Evolutionary conservation across 768 basidiomycete species (phyloP).

Genomic region (Trametes meyenii): DNA sequence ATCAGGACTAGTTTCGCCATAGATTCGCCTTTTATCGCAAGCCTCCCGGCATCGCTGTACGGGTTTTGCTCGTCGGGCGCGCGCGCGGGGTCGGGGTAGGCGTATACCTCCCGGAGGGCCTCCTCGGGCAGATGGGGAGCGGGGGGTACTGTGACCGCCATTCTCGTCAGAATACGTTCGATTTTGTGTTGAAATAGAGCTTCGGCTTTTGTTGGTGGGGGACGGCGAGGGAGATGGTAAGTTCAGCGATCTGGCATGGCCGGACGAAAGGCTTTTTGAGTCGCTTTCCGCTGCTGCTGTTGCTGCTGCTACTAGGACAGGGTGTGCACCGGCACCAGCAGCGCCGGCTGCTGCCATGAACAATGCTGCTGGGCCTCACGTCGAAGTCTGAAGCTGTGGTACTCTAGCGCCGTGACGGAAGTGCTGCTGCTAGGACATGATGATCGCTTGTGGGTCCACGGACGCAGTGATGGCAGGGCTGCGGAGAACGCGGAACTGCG

Average conservation of each 20-base stretch:
- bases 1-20: not conserved
- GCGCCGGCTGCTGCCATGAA: no score
- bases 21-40: not conserved
- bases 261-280: not conserved
- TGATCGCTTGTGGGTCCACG: no score
- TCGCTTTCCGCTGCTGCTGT: not conserved
- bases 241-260: not conserved
- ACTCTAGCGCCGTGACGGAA: no score
- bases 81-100: conserved; percentile 1
- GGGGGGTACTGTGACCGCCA: not conserved
- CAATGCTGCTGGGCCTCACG: no score
- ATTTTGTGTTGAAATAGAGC: not conserved
- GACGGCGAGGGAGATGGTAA: not conserved
- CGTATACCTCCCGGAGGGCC: not conserved
- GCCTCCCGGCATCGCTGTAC: not conserved
- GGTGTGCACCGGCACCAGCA: not conserved
- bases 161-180: not conserved
- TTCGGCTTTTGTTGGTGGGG: not conserved
- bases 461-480: no score
- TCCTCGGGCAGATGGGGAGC: not conserved
- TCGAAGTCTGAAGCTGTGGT: no score
- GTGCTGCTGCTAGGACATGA: no score
- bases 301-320: not conserved
- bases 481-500: no score
- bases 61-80: not conserved